Evolutionary conservation across 2,329 filamentous ascomycete species (phyloP).

Genomic region (Aspergillus costaricaensis): DNA sequence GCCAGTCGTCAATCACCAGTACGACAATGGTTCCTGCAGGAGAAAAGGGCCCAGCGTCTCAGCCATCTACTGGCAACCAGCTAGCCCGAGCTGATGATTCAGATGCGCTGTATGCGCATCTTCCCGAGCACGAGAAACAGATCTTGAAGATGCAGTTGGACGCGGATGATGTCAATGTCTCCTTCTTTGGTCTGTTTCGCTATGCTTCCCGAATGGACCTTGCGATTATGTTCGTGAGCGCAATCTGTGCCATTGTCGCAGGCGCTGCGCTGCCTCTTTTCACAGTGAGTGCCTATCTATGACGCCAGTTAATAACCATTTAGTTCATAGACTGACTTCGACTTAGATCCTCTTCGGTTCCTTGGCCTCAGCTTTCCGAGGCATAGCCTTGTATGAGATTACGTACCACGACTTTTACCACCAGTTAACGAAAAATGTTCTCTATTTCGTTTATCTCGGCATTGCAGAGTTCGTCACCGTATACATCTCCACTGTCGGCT

Average conservation of each 20-base stretch:
- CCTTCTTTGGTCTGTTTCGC: conserved; percentile 66
- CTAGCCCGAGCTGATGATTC: conserved; percentile 35
- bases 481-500: conserved; percentile 81
- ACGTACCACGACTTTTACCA: conserved; percentile 59
- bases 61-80: conserved; percentile 13
- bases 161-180: conserved; percentile 64
- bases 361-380: conserved; percentile 70
- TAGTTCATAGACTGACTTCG: neutral
- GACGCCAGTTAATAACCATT: neutral
- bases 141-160: conserved; percentile 70
- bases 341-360: conserved; percentile 70
- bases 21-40: conserved; percentile 23
- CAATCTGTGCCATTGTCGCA: conserved; percentile 67
- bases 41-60: conserved; percentile 22
- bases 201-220: conserved; percentile 69
- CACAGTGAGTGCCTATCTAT: conserved; percentile 55
- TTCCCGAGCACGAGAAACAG: conserved; percentile 65
- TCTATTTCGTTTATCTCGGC: conserved; percentile 85
- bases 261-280: conserved; percentile 78
- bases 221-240: conserved; percentile 62
- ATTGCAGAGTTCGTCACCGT: conserved; percentile 76
- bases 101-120: conserved; percentile 60
- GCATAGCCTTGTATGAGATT: conserved; percentile 57
- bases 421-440: conserved; percentile 63
- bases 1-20: conserved; percentile 23